Conservation (phyloP, 345 rosid genomes). For the Lepidium aucheri region DNA sequence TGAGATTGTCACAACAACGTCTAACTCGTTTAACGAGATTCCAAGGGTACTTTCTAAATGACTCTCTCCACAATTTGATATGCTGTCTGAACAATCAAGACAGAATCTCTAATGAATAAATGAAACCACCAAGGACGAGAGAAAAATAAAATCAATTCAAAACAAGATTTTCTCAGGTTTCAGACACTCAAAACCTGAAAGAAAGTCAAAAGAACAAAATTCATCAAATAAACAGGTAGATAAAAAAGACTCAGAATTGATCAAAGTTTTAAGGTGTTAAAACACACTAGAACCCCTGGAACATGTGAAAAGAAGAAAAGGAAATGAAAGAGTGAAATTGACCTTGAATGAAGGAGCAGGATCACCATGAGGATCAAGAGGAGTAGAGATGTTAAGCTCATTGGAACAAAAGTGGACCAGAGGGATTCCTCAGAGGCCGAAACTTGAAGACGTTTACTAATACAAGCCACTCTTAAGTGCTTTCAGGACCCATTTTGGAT, state of each 20-base stretch:
- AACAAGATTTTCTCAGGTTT: neutral
- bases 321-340: neutral
- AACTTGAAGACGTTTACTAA: conserved; percentile 39
- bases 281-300: neutral
- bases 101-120: neutral
- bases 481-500: conserved; percentile 43
- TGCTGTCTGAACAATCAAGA: conserved; percentile 34
- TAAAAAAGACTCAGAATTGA: neutral
- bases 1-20: conserved; percentile 66
- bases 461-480: conserved; percentile 39
- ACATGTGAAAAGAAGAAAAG: neutral
- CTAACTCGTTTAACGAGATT: conserved; percentile 60
- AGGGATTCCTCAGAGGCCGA: conserved; percentile 62
- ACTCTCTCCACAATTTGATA: conserved; percentile 66
- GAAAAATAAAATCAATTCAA: neutral
- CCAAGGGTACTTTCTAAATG: conserved; percentile 80
- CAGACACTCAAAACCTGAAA: neutral
- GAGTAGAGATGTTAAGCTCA: conserved; percentile 61
- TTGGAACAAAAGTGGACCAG: conserved; percentile 56
- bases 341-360: conserved; percentile 71
- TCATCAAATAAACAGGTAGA: no score
- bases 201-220: no score
- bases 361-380: conserved; percentile 57
- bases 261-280: no score
- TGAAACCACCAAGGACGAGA: neutral